Evolutionary conservation across 768 basidiomycete genomes (phyloP).

Genomic region (Suillus plorans): DNA sequence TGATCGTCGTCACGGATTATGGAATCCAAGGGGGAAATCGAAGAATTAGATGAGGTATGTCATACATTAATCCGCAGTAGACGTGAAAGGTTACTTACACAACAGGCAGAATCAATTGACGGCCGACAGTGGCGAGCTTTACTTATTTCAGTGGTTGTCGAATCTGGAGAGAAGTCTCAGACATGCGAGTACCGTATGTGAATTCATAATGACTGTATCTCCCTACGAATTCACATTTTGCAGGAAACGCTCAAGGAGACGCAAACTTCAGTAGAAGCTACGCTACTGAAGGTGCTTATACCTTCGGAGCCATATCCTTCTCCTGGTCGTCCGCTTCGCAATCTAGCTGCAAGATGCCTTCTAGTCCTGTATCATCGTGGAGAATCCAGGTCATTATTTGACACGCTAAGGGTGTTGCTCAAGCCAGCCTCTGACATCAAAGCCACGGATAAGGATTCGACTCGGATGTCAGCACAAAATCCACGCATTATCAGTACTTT

Average conservation of each 20-base stretch:
- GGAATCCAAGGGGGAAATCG: conserved; percentile 25
- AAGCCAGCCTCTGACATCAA: conserved; percentile 76
- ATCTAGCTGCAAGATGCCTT: conserved; percentile 76
- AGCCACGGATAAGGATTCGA: conserved; percentile 55
- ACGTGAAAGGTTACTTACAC: conserved; percentile 1
- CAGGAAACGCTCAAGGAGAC: conserved; percentile 68
- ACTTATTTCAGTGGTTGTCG: conserved; percentile 83
- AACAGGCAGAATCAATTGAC: conserved; percentile 57
- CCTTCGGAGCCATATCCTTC: conserved; percentile 67
- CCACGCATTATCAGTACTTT: not conserved
- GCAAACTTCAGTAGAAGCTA: conserved; percentile 62
- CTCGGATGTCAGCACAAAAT: conserved; percentile 57
- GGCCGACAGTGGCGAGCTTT: conserved; percentile 78
- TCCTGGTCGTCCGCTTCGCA: conserved; percentile 85
- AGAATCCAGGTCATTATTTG: conserved; percentile 84
- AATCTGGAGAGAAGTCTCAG: conserved; percentile 58
- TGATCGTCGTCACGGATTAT: conserved; percentile 11
- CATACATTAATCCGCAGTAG: conserved; percentile 1
- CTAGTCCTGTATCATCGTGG: conserved; percentile 71
- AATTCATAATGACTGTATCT: not conserved
- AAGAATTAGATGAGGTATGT: conserved; percentile 33
- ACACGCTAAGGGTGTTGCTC: conserved; percentile 77
- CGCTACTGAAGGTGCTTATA: conserved; percentile 66
- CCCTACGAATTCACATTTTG: conserved; percentile 5
- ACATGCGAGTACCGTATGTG: conserved; percentile 51